Percentiles rank a stretch among this genome's conserved stretches.
phyloP scores from a whole-genome alignment of 2,329 filamentous ascomycete genomes.

The Botrytis fragariae region DNA sequence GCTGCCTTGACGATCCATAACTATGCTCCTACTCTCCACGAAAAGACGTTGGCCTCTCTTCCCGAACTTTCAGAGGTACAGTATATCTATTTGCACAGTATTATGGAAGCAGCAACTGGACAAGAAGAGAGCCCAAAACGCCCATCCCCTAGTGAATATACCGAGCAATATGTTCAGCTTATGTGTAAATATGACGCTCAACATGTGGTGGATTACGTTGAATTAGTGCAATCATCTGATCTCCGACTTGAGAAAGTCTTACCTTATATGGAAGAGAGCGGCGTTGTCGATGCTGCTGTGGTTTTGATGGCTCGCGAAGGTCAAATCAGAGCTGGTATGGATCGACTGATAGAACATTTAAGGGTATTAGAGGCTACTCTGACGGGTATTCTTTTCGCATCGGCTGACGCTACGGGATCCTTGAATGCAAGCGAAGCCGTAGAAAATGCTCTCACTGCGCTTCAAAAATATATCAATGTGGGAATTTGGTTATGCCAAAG shows the following conservation, averaged over 20 bases:
- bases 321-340: conserved; percentile 78
- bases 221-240: conserved; percentile 71
- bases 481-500: conserved; percentile 95
- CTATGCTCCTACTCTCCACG: conserved; percentile 55
- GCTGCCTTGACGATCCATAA: conserved; percentile 57
- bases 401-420: conserved; percentile 54
- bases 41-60: conserved; percentile 53
- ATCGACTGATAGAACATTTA: conserved; percentile 77
- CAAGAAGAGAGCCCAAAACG: conserved; percentile 41
- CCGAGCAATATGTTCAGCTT: conserved; percentile 82
- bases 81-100: conserved; percentile 63
- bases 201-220: conserved; percentile 84
- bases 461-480: conserved; percentile 88
- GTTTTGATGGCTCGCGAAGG: conserved; percentile 88
- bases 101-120: conserved; percentile 62
- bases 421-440: conserved; percentile 60
- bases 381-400: conserved; percentile 66
- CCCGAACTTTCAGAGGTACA: conserved; percentile 55
- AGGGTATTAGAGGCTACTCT: conserved; percentile 76
- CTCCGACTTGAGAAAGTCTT: conserved; percentile 77
- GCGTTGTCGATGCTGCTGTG: conserved; percentile 89
- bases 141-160: conserved; percentile 56
- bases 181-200: conserved; percentile 83
- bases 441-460: conserved; percentile 68
- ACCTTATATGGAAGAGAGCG: conserved; percentile 83